These are phyloP conservation scores for Stramenopiles sp. DNA, from an alignment of 352 stramenopile species.

Conservation along the genomic window DNA sequence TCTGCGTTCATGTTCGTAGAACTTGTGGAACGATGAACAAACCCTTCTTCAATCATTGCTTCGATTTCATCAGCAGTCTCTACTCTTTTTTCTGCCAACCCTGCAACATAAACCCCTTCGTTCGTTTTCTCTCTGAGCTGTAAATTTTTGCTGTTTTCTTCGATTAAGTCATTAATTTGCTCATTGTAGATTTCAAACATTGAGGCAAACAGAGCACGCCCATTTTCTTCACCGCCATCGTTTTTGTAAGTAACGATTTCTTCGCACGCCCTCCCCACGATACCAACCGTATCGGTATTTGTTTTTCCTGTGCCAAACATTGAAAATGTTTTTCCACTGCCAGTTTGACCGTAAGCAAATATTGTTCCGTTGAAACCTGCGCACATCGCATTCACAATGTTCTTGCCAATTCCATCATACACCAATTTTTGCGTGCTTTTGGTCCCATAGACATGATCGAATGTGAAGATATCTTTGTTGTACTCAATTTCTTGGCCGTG, in stretches of 20 bases:
- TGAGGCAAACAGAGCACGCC: background rate
- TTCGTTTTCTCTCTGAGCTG: background rate
- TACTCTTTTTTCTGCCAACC: slow-evolving; percentile 11
- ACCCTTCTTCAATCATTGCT: slow-evolving; percentile 13
- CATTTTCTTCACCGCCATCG: background rate
- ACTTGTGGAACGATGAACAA: background rate
- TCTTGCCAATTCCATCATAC: slow-evolving; percentile 45
- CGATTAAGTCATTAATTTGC: background rate
- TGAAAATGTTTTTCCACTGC: slow-evolving; percentile 2
- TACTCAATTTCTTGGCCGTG: too few species aligned
- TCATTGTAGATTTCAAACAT: background rate
- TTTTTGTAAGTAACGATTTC: background rate
- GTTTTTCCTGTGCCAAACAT: background rate
- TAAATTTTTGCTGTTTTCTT: background rate
- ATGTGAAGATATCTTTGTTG: slow-evolving; percentile 34
- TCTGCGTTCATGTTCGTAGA: slow-evolving; percentile 21
- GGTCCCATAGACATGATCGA: slow-evolving; percentile 50
- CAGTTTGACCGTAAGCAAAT: background rate
- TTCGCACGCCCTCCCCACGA: background rate
- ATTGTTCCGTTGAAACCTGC: background rate
- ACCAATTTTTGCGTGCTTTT: slow-evolving; percentile 48
- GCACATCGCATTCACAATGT: slow-evolving; percentile 29
- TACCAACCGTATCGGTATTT: background rate
- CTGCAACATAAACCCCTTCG: slow-evolving; percentile 18
- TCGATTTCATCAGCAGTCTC: slow-evolving; percentile 14